Conservation (phyloP, 352 stramenopile species). For the Peronospora tabacina region DNA sequence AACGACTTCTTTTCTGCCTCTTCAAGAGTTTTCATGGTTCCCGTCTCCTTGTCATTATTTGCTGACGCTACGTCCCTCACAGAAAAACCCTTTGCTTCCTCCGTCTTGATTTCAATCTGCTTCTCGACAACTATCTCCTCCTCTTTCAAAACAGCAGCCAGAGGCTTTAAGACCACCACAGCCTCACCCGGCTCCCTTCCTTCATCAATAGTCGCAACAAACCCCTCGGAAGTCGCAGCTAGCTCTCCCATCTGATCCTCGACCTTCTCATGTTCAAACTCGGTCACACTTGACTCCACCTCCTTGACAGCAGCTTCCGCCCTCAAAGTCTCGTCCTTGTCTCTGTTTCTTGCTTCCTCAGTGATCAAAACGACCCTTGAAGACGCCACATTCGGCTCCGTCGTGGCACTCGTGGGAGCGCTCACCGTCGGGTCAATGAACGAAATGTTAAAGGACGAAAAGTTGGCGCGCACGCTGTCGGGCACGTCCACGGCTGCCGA, state of each 20-base stretch:
- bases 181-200: background rate
- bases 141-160: background rate
- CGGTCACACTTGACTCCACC: background rate
- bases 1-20: background rate
- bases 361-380: constrained; percentile 3
- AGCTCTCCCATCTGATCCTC: background rate
- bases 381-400: constrained; percentile 28
- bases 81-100: background rate
- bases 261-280: background rate
- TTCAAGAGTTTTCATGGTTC: background rate
- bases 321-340: background rate
- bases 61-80: background rate
- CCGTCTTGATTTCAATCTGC: background rate
- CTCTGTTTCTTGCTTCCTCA: background rate
- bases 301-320: background rate
- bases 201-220: background rate
- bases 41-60: background rate
- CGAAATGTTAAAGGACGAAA: constrained; percentile 48
- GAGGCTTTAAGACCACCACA: background rate
- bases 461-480: constrained; percentile 40
- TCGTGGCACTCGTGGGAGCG: constrained; percentile 27
- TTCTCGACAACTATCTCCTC: background rate
- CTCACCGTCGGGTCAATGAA: constrained; percentile 43
- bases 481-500: constrained; percentile 30
- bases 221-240: background rate